A percentile compares a stretch with the other conserved stretches of the same genome.
These are phyloP conservation scores for Podospora pseudocomata DNA, from an alignment of 495 filamentous ascomycete genomes.

Conservation along the genomic window DNA sequence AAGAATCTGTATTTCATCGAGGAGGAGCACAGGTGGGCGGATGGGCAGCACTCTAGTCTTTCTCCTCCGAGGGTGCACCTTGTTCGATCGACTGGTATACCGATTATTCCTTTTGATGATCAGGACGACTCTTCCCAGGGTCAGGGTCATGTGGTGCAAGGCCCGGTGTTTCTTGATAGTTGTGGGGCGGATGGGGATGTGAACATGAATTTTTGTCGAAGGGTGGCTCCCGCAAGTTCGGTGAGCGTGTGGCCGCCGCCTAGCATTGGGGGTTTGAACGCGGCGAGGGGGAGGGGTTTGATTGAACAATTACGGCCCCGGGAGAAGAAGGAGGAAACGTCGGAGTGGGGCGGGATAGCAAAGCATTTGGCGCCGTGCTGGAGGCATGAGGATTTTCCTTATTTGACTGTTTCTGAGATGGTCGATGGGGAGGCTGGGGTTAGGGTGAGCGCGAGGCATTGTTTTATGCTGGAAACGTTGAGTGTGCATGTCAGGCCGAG, in stretches of 20 bases:
- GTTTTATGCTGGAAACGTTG: conserved; percentile 45
- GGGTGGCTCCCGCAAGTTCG: conserved; percentile 16
- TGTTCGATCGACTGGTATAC: conserved; percentile 53
- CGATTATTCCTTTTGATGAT: conserved; percentile 33
- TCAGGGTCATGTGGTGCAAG: conserved; percentile 31
- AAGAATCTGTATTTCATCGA: conserved; percentile 44
- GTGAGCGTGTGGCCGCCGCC: neutral
- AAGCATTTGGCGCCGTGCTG: conserved; percentile 37
- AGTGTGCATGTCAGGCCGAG: conserved; percentile 29
- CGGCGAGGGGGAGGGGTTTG: neutral
- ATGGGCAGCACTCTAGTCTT: conserved; percentile 38
- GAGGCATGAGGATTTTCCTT: conserved; percentile 54
- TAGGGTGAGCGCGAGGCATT: conserved; percentile 52
- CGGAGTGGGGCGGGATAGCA: neutral
- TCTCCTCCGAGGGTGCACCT: conserved; percentile 42
- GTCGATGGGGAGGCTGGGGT: conserved; percentile 52
- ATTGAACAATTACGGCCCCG: neutral
- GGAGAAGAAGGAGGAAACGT: neutral
- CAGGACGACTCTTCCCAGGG: no score
- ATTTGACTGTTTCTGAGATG: conserved; percentile 54
- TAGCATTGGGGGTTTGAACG: neutral
- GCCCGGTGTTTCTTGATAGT: conserved; percentile 50
- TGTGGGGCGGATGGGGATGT: conserved; percentile 49
- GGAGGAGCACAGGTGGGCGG: conserved; percentile 50
- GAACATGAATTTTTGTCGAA: conserved; percentile 42